phyloP scores from a whole-genome alignment of 495 filamentous ascomycete species.

The Tuber calosporum region DNA sequence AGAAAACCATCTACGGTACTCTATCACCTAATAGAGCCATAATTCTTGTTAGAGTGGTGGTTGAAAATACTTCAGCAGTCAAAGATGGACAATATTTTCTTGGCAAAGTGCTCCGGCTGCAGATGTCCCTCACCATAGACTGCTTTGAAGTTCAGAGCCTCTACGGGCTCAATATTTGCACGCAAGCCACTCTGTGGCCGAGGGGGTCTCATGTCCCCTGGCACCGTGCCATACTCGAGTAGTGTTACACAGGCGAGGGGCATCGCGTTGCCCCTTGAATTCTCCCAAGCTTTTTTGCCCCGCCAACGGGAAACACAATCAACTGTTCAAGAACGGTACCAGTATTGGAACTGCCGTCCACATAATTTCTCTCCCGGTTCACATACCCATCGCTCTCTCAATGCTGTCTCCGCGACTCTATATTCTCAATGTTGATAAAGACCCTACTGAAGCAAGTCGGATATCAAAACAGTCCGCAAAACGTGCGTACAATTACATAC shows the following conservation, averaged over 20 bases:
- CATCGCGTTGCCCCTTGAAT: neutral
- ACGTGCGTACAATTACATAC: slow-evolving; percentile 38
- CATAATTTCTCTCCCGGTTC: neutral
- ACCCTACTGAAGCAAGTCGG: slow-evolving; percentile 54
- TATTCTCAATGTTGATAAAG: slow-evolving; percentile 57
- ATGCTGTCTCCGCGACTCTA: slow-evolving; percentile 44
- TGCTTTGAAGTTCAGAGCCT: no score
- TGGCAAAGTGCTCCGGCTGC: no score
- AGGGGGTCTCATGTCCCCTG: no score
- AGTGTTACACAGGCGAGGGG: neutral
- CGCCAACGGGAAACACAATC: neutral
- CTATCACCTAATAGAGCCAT: no score
- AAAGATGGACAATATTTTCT: no score
- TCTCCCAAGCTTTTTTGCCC: neutral
- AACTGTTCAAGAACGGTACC: neutral
- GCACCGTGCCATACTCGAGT: no score
- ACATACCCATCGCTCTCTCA: neutral
- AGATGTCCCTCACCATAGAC: no score
- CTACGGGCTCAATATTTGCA: no score
- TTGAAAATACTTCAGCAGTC: no score
- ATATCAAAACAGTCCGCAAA: slow-evolving; percentile 56
- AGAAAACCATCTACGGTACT: no score
- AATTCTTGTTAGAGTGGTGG: no score
- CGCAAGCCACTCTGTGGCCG: no score
- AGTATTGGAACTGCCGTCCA: neutral